Conservation (phyloP, 139 green algal species). For the Chlamydomonas incerta region DNA sequence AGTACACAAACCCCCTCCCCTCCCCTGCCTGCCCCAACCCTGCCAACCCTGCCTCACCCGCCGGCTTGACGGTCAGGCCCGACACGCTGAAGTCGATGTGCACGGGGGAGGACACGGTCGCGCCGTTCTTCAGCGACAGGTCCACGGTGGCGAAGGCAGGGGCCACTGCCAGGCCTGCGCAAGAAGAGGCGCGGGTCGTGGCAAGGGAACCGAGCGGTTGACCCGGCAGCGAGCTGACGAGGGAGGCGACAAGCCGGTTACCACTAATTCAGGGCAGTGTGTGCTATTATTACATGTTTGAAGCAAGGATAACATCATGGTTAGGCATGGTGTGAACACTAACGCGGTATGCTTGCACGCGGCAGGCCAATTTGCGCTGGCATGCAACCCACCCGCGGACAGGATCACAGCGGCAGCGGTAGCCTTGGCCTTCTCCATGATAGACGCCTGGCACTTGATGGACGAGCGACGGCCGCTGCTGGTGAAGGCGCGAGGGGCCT, state of each 20-base stretch:
- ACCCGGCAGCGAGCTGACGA: not conserved
- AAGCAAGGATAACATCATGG: too few species aligned
- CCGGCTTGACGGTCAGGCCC: slow-evolving; percentile 54
- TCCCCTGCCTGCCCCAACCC: too few species aligned
- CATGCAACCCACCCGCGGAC: not conserved
- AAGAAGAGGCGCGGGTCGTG: too few species aligned
- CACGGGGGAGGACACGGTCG: slow-evolving; percentile 39
- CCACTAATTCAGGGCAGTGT: too few species aligned
- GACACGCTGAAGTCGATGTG: slow-evolving; percentile 60
- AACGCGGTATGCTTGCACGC: not conserved
- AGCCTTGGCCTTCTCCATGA: not conserved
- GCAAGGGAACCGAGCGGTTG: not conserved
- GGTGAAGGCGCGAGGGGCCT: not conserved
- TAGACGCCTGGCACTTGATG: not conserved
- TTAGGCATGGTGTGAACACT: too few species aligned
- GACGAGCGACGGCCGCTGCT: not conserved
- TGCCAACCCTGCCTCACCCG: slow-evolving; percentile 17
- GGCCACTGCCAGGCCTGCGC: slow-evolving; percentile 11
- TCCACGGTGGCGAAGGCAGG: slow-evolving; percentile 40
- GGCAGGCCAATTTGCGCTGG: not conserved
- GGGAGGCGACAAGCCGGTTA: too few species aligned
- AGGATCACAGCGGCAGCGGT: not conserved
- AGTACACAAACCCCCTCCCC: too few species aligned
- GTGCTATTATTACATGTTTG: too few species aligned
- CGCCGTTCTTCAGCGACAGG: slow-evolving; percentile 35